Evolutionary conservation across 2,329 filamentous ascomycete genomes (phyloP).

Genomic region (Penicillium sp.): DNA sequence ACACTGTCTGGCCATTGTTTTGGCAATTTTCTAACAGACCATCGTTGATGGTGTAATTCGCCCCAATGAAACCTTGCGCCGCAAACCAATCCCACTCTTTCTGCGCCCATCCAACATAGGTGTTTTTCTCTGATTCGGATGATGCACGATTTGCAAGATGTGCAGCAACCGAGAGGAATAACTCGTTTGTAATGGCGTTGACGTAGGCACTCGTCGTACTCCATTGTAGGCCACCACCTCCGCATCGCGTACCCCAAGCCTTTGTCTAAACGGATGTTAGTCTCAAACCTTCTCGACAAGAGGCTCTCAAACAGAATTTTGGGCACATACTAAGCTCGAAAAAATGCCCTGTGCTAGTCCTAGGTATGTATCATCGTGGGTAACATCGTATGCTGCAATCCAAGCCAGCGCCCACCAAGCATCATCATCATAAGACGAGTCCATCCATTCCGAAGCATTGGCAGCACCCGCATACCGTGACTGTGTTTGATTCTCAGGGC

Average conservation of each 20-base stretch:
- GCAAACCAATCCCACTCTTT: conserved; percentile 60
- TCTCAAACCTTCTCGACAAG: no score
- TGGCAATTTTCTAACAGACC: conserved; percentile 58
- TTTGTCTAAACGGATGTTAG: conserved; percentile 32
- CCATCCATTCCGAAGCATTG: conserved; percentile 37
- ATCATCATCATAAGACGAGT: conserved; percentile 58
- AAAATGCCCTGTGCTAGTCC: conserved; percentile 58
- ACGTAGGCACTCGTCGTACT: conserved; percentile 53
- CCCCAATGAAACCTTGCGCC: conserved; percentile 55
- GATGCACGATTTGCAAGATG: conserved; percentile 60
- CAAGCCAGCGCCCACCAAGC: conserved; percentile 61
- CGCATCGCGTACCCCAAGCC: conserved; percentile 52
- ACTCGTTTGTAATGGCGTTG: conserved; percentile 63
- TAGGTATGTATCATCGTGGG: conserved; percentile 53
- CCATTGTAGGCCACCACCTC: conserved; percentile 58
- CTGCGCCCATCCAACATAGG: conserved; percentile 56
- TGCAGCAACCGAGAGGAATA: conserved; percentile 62
- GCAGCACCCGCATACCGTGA: conserved; percentile 26
- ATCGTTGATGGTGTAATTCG: conserved; percentile 59
- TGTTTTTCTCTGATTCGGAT: conserved; percentile 30
- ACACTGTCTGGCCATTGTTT: conserved; percentile 51
- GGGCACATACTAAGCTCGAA: conserved; percentile 45
- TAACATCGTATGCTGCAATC: conserved; percentile 62
- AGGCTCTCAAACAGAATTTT: background rate
- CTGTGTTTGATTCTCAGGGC: conserved; percentile 31